Conservation (phyloP, 2,329 filamentous ascomycete species). For the Moelleriella libera region DNA sequence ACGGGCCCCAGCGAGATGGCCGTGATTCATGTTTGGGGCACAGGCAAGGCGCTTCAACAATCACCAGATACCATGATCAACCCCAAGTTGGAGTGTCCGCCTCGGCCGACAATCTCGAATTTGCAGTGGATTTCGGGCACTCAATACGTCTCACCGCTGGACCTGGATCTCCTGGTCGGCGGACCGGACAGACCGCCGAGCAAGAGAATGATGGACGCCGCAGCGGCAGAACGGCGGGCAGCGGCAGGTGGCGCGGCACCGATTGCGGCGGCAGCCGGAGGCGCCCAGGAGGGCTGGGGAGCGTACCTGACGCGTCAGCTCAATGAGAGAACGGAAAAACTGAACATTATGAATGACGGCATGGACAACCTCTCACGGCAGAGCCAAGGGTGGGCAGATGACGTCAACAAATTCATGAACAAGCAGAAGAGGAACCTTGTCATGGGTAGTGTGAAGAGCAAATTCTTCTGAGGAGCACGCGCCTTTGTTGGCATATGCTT, state of each 20-base stretch:
- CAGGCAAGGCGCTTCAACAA: slow-evolving; percentile 48
- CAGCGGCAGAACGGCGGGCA: slow-evolving; percentile 58
- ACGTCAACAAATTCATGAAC: slow-evolving; percentile 74
- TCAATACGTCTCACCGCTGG: slow-evolving; percentile 73
- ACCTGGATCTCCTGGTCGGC: slow-evolving; percentile 83
- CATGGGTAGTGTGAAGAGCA: slow-evolving; percentile 52
- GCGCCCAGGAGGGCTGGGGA: slow-evolving; percentile 47
- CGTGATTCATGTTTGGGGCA: slow-evolving; percentile 74
- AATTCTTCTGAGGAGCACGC: slow-evolving; percentile 27
- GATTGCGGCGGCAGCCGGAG: slow-evolving; percentile 10
- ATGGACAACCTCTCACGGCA: slow-evolving; percentile 74
- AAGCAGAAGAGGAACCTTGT: slow-evolving; percentile 77
- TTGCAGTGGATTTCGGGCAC: slow-evolving; percentile 95
- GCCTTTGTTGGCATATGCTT: neutral
- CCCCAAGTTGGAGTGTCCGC: slow-evolving; percentile 55
- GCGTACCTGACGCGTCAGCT: slow-evolving; percentile 78
- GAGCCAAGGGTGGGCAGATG: slow-evolving; percentile 72
- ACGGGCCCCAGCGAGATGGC: slow-evolving; percentile 76
- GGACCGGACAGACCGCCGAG: slow-evolving; percentile 78
- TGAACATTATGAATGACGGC: slow-evolving; percentile 68
- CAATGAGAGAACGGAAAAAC: slow-evolving; percentile 78
- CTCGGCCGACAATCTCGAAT: slow-evolving; percentile 85
- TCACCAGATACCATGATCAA: slow-evolving; percentile 67
- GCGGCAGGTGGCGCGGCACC: slow-evolving; percentile 19
- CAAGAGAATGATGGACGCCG: slow-evolving; percentile 74